A percentile compares a stretch with the other conserved stretches of the same genome.
These are phyloP conservation scores for Pyracantha coccinea DNA, from an alignment of 331 rosid genomes.

Conservation along the genomic window DNA sequence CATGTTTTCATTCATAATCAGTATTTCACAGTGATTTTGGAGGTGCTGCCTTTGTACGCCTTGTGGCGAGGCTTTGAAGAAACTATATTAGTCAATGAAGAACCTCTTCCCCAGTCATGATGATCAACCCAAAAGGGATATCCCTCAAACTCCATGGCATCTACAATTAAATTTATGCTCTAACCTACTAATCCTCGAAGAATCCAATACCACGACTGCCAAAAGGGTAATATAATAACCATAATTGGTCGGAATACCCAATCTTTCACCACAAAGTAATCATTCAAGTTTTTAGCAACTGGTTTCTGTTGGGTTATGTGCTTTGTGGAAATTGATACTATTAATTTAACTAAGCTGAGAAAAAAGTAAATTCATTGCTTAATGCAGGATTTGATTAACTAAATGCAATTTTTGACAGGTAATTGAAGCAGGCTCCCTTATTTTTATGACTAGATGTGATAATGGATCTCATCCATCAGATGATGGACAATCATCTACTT, in stretches of 20 bases:
- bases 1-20: too few species aligned
- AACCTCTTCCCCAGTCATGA: too few species aligned
- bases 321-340: not conserved
- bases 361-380: not conserved
- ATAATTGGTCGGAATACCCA: too few species aligned
- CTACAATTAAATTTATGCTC: not conserved
- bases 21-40: too few species aligned
- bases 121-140: too few species aligned
- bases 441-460: constrained; percentile 31
- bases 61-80: too few species aligned
- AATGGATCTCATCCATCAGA: constrained; percentile 29
- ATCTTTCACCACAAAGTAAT: not conserved
- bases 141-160: too few species aligned
- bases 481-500: constrained; percentile 23
- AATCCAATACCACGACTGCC: not conserved
- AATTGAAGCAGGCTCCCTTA: constrained; percentile 41
- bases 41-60: too few species aligned
- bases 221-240: too few species aligned
- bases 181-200: not conserved
- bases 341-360: not conserved
- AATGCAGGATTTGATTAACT: not conserved
- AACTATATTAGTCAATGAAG: too few species aligned
- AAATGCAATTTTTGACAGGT: constrained; percentile 35
- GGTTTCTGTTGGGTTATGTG: not conserved
- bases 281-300: not conserved